Conservation (phyloP, 306 rosid species). For the Trichosanthes truncata region DNA sequence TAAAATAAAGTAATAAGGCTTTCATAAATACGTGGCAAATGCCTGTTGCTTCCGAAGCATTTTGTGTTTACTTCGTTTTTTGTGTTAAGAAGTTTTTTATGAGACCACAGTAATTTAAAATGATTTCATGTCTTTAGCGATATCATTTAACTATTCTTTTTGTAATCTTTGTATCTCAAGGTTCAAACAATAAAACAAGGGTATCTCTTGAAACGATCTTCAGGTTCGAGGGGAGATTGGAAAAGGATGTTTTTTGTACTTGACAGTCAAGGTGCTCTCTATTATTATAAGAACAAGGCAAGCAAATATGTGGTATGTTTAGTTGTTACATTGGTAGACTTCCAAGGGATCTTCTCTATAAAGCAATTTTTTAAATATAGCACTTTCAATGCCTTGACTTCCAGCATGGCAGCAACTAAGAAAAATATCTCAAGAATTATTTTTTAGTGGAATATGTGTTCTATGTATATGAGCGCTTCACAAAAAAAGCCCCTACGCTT, state of each 20-base stretch:
- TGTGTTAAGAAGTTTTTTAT: neutral
- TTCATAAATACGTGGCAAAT: neutral
- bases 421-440: neutral
- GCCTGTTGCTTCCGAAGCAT: neutral
- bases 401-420: neutral
- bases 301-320: conserved; percentile 64
- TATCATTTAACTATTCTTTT: neutral
- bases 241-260: conserved; percentile 86
- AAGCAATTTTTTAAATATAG: neutral
- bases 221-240: conserved; percentile 84
- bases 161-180: conserved; percentile 21
- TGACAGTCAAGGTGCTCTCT: conserved; percentile 64
- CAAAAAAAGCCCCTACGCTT: neutral
- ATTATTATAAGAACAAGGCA: conserved; percentile 64
- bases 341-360: neutral
- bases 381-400: neutral
- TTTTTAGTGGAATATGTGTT: neutral
- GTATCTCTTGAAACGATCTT: conserved; percentile 81
- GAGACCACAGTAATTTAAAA: neutral
- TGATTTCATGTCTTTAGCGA: neutral
- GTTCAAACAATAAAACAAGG: conserved; percentile 75
- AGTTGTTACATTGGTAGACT: conserved; percentile 9
- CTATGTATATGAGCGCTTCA: neutral
- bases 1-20: neutral
- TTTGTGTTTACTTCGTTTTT: neutral